phyloP scores from a whole-genome alignment of 805 yeast species.

The Candida pseudofarinosa region DNA sequence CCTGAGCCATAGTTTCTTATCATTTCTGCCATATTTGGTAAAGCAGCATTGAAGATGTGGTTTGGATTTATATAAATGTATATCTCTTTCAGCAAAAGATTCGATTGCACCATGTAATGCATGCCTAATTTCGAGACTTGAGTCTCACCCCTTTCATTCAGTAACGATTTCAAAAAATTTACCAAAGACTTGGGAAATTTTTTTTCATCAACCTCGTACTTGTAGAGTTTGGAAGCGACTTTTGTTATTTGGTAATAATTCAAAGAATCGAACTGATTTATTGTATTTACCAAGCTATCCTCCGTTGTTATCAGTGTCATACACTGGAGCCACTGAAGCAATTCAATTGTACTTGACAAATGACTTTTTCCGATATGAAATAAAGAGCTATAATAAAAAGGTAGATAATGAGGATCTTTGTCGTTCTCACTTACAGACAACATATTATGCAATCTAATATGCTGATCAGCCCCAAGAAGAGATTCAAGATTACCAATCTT shows the following conservation, averaged over 20 bases:
- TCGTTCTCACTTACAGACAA: slow-evolving; percentile 16
- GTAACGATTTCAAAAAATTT: slow-evolving; percentile 27
- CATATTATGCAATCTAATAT: slow-evolving; percentile 18
- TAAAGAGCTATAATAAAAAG: slow-evolving; percentile 62
- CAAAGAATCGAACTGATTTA: slow-evolving; percentile 50
- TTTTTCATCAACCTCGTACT: slow-evolving; percentile 78
- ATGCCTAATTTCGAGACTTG: slow-evolving; percentile 24
- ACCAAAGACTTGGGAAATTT: slow-evolving; percentile 47
- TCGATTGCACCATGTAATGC: slow-evolving; percentile 39
- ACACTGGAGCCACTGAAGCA: slow-evolving; percentile 88
- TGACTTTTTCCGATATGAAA: slow-evolving; percentile 63
- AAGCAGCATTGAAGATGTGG: slow-evolving; percentile 49
- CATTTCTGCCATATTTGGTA: slow-evolving; percentile 74
- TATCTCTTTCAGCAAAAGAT: slow-evolving; percentile 35
- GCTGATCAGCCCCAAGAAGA: slow-evolving; percentile 11
- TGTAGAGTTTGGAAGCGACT: slow-evolving; percentile 62
- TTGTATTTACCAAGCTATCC: slow-evolving; percentile 54
- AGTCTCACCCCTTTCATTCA: slow-evolving; percentile 34
- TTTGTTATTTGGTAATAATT: slow-evolving; percentile 69
- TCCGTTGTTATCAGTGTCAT: slow-evolving; percentile 67
- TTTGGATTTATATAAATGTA: slow-evolving; percentile 51
- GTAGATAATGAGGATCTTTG: slow-evolving; percentile 44
- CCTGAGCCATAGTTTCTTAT: slow-evolving; percentile 76
- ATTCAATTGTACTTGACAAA: slow-evolving; percentile 68
- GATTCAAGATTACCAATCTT: slow-evolving; percentile 23